These are phyloP conservation scores for Beauveria sp. DNA, from an alignment of 2,329 filamentous ascomycete genomes.

Conservation along the genomic window DNA sequence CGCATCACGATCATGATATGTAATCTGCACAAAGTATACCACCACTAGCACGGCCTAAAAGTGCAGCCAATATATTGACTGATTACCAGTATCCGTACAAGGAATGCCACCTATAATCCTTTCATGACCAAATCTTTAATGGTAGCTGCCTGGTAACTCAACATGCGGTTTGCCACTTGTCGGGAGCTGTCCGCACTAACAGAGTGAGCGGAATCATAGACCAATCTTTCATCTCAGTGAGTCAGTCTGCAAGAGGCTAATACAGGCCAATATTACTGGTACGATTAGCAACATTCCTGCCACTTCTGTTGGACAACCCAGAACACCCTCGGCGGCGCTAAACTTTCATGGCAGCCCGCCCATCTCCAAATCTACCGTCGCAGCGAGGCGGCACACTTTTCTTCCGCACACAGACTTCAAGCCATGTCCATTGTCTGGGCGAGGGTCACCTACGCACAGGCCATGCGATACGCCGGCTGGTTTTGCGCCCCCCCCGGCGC, in stretches of 20 bases:
- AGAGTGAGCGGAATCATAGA: neutral
- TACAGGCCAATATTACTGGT: too few species aligned
- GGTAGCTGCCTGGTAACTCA: neutral
- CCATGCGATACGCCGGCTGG: neutral
- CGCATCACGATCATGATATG: slow-evolving; percentile 1
- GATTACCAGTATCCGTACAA: too few species aligned
- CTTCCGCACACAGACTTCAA: slow-evolving; percentile 2
- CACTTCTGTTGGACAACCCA: neutral
- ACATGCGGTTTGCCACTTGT: too few species aligned
- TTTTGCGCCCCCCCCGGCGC: neutral
- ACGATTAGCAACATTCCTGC: neutral
- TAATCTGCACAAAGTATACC: neutral
- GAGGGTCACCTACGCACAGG: slow-evolving; percentile 1
- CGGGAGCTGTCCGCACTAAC: neutral
- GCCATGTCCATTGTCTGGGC: slow-evolving; percentile 5
- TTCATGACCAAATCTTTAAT: neutral
- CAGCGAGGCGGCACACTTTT: slow-evolving; percentile 4
- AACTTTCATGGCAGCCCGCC: neutral
- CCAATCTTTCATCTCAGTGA: too few species aligned
- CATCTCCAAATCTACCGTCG: slow-evolving; percentile 11
- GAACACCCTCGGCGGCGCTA: neutral
- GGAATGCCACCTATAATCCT: neutral
- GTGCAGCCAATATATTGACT: slow-evolving; percentile 1
- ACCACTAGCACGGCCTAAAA: neutral
- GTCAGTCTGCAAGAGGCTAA: too few species aligned